Conservation (phyloP, 345 rosid genomes). For the Dimocarpus longan region DNA sequence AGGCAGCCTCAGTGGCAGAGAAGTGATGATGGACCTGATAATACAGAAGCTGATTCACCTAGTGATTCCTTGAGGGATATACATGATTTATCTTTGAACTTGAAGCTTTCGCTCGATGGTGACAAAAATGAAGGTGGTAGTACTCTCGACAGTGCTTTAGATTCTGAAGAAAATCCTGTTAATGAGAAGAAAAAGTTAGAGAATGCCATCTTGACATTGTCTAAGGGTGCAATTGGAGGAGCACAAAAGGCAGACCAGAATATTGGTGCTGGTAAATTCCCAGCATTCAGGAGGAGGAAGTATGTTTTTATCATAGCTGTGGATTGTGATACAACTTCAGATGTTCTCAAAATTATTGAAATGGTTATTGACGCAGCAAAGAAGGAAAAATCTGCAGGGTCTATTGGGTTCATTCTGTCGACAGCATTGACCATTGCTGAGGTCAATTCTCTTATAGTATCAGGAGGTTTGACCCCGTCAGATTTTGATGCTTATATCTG, state of each 20-base stretch:
- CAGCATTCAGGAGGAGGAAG: slow-evolving; percentile 54
- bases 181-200: slow-evolving; percentile 47
- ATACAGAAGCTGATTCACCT: slow-evolving; percentile 58
- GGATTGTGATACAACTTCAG: slow-evolving; percentile 45
- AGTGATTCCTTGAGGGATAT: slow-evolving; percentile 68
- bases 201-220: slow-evolving; percentile 36
- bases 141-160: slow-evolving; percentile 36
- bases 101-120: slow-evolving; percentile 67
- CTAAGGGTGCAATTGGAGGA: slow-evolving; percentile 29
- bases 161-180: slow-evolving; percentile 46
- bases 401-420: slow-evolving; percentile 62
- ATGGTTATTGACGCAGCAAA: slow-evolving; percentile 47
- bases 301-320: slow-evolving; percentile 60
- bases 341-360: slow-evolving; percentile 38
- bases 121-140: slow-evolving; percentile 51
- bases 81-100: slow-evolving; percentile 68
- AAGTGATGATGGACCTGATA: slow-evolving; percentile 40
- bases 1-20: slow-evolving; percentile 79
- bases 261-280: slow-evolving; percentile 35
- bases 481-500: slow-evolving; percentile 81
- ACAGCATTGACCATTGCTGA: slow-evolving; percentile 69
- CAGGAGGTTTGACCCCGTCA: slow-evolving; percentile 55
- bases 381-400: slow-evolving; percentile 36
- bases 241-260: slow-evolving; percentile 36
- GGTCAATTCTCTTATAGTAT: slow-evolving; percentile 47